Evolutionary conservation across 1,284 basidiomycete species (phyloP), one percentile per base, ranked within the genome.

Genomic region (Moniliophthora roreri): DNA sequence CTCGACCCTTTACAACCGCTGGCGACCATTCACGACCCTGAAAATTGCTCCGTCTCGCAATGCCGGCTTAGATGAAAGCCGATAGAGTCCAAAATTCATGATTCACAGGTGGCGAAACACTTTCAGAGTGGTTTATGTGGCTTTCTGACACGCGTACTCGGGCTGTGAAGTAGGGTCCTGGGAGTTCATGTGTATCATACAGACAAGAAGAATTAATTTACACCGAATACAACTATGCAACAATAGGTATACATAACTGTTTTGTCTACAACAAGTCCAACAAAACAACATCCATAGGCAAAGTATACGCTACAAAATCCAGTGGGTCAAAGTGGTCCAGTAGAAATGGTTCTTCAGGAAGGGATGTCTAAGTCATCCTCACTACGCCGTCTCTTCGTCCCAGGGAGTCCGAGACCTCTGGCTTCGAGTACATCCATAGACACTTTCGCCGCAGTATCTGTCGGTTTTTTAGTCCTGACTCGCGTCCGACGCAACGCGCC

Each of bases 401-500:
- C 73, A 20, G 73, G 64, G 49, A 78, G 65, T 37, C 80, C 85
- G 59, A 91, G 83, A 35, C 89, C 89, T 63, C 87, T 77, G 51
- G 87, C 81, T 68, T 88, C 85, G 50, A 91, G 72, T 16, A 87
- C 85, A 68, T 89, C 86, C 70, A 89, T 80, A 2, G 89, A 87
- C 56, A 87, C 85, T 69, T 84, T 87, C 11, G 85, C 81, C 38
- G 87, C 85, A 36, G 80, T 83, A 55, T 91, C 88, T 23, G 84
- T 81, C 28, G 82, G 74, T 67, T 81, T 85, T 71, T 87, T 91
- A 48, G 81, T 78, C 56, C 86, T 78, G 41, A 83, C 77, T 54
- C 89, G 81, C 52, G 89, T 88, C 66, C 89, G 78, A 50, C 90
- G 85, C 60, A 91, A 74, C 15, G 88, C 88, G 38, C 90, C 90